Conservation (phyloP, 768 basidiomycete genomes). For the Amanita pallidorosea region DNA sequence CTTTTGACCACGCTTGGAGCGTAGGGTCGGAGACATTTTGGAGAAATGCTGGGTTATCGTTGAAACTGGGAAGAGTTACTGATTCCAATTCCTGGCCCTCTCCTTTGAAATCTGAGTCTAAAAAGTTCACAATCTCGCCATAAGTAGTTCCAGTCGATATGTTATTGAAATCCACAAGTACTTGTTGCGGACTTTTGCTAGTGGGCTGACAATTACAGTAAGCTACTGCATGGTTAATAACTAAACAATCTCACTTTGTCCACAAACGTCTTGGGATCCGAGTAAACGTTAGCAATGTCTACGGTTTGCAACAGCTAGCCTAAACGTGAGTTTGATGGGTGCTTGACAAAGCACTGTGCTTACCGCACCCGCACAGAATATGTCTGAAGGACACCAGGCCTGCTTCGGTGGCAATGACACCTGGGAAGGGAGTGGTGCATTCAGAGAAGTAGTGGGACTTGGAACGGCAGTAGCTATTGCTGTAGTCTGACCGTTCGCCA, state of each 20-base stretch:
- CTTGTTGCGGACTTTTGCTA: conserved; percentile 46
- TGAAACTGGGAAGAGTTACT: conserved; percentile 51
- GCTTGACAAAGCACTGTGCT: conserved; percentile 15
- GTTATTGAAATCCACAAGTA: conserved; percentile 59
- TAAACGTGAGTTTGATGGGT: conserved; percentile 5
- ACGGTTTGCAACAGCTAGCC: conserved; percentile 74
- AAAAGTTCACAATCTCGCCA: conserved; percentile 54
- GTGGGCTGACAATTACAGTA: conserved; percentile 47
- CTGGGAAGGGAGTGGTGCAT: conserved; percentile 52
- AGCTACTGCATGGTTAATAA: neutral
- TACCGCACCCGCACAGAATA: conserved; percentile 75
- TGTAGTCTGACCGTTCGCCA: conserved; percentile 3
- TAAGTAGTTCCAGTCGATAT: conserved; percentile 43
- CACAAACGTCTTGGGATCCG: conserved; percentile 82
- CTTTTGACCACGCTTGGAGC: conserved; percentile 58
- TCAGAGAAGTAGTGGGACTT: conserved; percentile 46
- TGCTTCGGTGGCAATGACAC: conserved; percentile 55
- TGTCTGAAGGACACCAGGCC: conserved; percentile 63
- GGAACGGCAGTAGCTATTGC: conserved; percentile 53
- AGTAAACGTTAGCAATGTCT: conserved; percentile 62
- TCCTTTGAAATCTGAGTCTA: conserved; percentile 67
- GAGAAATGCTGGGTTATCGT: conserved; percentile 52
- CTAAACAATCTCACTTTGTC: conserved; percentile 40
- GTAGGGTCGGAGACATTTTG: conserved; percentile 60
- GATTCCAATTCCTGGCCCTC: conserved; percentile 80